Evolutionary conservation across 192 early-diverging fungal species (phyloP), one percentile per base, ranked within the genome.

Genomic region (Chytriomyces sp.): DNA sequence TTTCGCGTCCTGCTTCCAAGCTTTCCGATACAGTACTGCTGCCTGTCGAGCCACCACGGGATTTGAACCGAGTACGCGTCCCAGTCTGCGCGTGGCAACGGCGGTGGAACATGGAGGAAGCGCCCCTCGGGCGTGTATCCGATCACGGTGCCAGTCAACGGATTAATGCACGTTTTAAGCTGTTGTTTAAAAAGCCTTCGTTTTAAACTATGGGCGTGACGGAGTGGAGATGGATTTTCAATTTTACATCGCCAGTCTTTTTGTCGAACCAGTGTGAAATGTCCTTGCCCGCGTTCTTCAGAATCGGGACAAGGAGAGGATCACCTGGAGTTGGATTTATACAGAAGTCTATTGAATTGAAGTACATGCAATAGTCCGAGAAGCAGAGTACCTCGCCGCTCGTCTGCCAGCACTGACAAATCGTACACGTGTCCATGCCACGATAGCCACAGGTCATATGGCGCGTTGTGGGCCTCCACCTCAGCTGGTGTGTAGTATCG

Each of bases 231-330:
- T 35, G 35, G 35, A 35, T 35, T 35, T 35, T 1, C 35, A 35
- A 35, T 35, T 35, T 35, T 70, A 90, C 86, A 59, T 87, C 83
- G 11, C 87, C 85, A 50, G 81, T 89, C 62, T 63, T 50, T 18
- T 28, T 77, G 73, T 89, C 85, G 70, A 90, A 90, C 89, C 89
- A 90, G 72, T 90, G 86, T 3, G 86, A 87, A 43, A 90, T 87
- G 73, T 90, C 89, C 64, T 80, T 82, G 5, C 89, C 89, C n/a
- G 89, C 89, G 75, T 89, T 89, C 47, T 79, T 81, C 35, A 89
- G 71, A 26, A 90, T 87, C 18, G 89, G 89, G 13, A 53, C 78
- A 35, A 87, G 62, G 11, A 86, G 75, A 6, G 87, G 82, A 60
- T 85, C 81, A 20, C 83, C 84, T 86, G 23, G 23, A 60, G 43